phyloP scores from a whole-genome alignment of 495 filamentous ascomycete genomes.

The Bombardia bombarda region DNA sequence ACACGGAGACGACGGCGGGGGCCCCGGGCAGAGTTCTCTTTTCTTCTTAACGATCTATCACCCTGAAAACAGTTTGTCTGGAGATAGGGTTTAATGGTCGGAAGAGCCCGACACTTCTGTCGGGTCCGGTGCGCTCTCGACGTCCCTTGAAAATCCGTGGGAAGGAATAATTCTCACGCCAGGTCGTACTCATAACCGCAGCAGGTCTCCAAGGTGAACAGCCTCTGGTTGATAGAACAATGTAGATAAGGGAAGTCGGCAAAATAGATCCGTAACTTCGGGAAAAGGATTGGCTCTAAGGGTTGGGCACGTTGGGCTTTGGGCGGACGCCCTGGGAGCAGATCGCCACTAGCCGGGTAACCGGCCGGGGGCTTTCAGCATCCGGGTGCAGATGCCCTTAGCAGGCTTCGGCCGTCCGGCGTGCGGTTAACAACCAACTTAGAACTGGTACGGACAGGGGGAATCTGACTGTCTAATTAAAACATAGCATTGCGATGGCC shows the following conservation, averaged over 20 bases:
- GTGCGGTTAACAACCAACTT: slow-evolving; percentile 30
- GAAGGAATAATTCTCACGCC: slow-evolving; percentile 60
- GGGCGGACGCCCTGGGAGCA: slow-evolving; percentile 47
- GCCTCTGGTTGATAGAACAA: slow-evolving; percentile 69
- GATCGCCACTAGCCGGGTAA: slow-evolving; percentile 38
- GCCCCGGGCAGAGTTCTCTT: slow-evolving; percentile 61
- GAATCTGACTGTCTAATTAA: slow-evolving; percentile 73
- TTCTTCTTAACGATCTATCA: slow-evolving; percentile 56
- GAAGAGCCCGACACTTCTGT: slow-evolving; percentile 58
- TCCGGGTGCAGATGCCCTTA: slow-evolving; percentile 22
- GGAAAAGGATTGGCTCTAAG: slow-evolving; percentile 68
- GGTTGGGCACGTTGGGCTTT: slow-evolving; percentile 49
- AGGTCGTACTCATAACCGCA: slow-evolving; percentile 63
- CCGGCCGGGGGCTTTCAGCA: slow-evolving; percentile 25
- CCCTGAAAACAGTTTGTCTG: slow-evolving; percentile 46
- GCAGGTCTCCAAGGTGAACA: slow-evolving; percentile 66
- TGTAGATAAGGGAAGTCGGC: slow-evolving; percentile 65
- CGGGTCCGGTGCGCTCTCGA: slow-evolving; percentile 56
- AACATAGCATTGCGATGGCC: slow-evolving; percentile 57
- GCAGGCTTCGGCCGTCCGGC: slow-evolving; percentile 28
- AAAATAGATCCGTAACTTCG: slow-evolving; percentile 68
- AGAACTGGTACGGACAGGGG: slow-evolving; percentile 31
- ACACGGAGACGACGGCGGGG: slow-evolving; percentile 54
- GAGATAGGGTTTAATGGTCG: slow-evolving; percentile 13
- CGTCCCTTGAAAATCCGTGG: slow-evolving; percentile 63